phyloP scores from a whole-genome alignment of 768 basidiomycete genomes.

The Boletus huronensis region DNA sequence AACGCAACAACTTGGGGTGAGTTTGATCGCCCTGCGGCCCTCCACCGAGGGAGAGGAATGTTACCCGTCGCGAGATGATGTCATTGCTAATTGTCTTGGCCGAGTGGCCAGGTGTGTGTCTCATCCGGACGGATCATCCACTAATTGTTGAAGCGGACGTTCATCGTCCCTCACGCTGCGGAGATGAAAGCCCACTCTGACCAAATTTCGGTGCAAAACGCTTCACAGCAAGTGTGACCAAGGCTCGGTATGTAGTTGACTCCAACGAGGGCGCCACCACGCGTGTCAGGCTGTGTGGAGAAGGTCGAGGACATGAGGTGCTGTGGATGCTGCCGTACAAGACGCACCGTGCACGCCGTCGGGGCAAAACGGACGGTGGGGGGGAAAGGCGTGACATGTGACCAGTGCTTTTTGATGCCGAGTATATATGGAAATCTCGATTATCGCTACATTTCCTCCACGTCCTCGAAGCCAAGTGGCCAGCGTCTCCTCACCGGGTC shows the following conservation, averaged over 20 bases:
- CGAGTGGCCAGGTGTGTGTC: neutral
- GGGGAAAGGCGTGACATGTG: slow-evolving; percentile 17
- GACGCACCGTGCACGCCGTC: neutral
- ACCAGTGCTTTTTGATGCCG: slow-evolving; percentile 2
- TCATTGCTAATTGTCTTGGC: slow-evolving; percentile 9
- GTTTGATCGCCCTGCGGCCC: neutral
- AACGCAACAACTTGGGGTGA: neutral
- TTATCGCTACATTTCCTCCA: slow-evolving; percentile 27
- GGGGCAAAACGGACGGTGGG: neutral
- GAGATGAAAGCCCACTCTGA: slow-evolving; percentile 15
- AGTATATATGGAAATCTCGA: slow-evolving; percentile 36
- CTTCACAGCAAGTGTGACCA: neutral
- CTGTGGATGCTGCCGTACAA: neutral
- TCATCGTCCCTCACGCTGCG: slow-evolving; percentile 4
- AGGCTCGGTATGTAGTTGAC: neutral
- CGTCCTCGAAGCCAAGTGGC: slow-evolving; percentile 8
- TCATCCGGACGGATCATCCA: slow-evolving; percentile 17
- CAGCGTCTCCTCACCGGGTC: neutral
- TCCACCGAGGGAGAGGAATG: neutral
- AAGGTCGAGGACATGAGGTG: no score
- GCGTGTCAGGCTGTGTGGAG: no score
- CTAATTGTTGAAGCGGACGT: neutral
- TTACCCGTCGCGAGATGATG: neutral
- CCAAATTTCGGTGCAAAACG: slow-evolving; percentile 1
- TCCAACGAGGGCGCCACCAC: neutral